Conservation (phyloP, 257 asterid genomes). For the Solanum rostratum region DNA sequence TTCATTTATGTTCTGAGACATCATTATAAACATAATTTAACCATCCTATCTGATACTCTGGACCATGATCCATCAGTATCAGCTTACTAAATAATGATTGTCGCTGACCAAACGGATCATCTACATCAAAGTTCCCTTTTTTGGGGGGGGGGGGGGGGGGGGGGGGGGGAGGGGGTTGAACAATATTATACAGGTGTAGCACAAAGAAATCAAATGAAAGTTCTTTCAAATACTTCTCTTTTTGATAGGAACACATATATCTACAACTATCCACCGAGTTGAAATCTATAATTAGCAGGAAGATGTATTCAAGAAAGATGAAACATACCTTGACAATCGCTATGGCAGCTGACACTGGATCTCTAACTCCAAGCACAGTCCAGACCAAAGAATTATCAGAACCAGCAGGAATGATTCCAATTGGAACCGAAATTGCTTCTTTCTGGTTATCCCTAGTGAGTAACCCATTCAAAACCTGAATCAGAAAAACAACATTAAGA, state of each 20-base stretch:
- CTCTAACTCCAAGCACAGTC: conserved; percentile 98
- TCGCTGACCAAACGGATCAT: background rate
- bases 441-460: conserved; percentile 90
- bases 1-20: background rate
- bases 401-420: conserved; percentile 99
- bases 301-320: background rate
- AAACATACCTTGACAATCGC: conserved; percentile 74
- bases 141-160: no score
- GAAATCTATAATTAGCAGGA: background rate
- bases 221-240: background rate
- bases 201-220: background rate
- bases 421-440: conserved; percentile 91
- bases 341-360: conserved; percentile 93
- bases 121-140: background rate
- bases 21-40: background rate
- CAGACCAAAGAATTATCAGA: conserved; percentile 96
- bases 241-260: background rate
- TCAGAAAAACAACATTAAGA: background rate
- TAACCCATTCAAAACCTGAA: conserved; percentile 92
- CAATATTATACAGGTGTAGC: background rate
- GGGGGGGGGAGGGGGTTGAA: no score
- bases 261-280: background rate
- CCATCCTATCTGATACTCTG: background rate
- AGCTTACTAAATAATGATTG: background rate
- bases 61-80: background rate